phyloP scores from a whole-genome alignment of 192 early-diverging fungal species.

The Lunasporangiospora selenospora region DNA sequence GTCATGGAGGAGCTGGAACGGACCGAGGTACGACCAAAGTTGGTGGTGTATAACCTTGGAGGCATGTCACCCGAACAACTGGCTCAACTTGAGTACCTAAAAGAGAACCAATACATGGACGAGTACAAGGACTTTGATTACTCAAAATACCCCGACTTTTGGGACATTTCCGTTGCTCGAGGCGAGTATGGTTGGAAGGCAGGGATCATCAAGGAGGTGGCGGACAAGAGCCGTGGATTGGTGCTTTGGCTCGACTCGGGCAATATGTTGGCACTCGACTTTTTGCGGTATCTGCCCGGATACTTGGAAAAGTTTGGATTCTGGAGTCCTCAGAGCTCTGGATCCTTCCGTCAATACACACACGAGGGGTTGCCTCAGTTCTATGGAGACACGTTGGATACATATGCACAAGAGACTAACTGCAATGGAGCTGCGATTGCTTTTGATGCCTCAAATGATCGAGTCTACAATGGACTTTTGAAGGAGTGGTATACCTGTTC shows the following conservation, averaged over 20 bases:
- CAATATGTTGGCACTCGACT: constrained; percentile 52
- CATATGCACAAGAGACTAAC: constrained; percentile 48
- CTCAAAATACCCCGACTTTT: constrained; percentile 53
- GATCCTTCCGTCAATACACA: constrained; percentile 49
- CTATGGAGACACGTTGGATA: constrained; percentile 38
- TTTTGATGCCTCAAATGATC: constrained; percentile 50
- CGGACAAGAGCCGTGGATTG: constrained; percentile 47
- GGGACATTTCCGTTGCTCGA: constrained; percentile 48
- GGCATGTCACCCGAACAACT: constrained; percentile 52
- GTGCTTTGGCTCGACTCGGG: constrained; percentile 61
- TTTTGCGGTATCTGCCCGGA: constrained; percentile 34
- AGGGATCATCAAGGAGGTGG: constrained; percentile 57
- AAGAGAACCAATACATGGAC: constrained; percentile 48
- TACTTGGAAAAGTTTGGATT: constrained; percentile 53
- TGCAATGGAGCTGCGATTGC: constrained; percentile 61
- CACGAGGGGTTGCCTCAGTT: constrained; percentile 57
- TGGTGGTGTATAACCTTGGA: constrained; percentile 59
- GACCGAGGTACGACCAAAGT: constrained; percentile 34
- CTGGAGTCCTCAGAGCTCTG: constrained; percentile 56
- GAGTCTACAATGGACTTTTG: constrained; percentile 49
- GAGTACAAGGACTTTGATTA: constrained; percentile 55
- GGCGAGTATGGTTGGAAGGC: constrained; percentile 67
- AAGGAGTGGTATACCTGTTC: constrained; percentile 56
- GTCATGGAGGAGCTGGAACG: constrained; percentile 39
- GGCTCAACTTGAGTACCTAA: constrained; percentile 40